Conservation (phyloP, 208 protist species). For the Acanthamoeba castellanii region DNA sequence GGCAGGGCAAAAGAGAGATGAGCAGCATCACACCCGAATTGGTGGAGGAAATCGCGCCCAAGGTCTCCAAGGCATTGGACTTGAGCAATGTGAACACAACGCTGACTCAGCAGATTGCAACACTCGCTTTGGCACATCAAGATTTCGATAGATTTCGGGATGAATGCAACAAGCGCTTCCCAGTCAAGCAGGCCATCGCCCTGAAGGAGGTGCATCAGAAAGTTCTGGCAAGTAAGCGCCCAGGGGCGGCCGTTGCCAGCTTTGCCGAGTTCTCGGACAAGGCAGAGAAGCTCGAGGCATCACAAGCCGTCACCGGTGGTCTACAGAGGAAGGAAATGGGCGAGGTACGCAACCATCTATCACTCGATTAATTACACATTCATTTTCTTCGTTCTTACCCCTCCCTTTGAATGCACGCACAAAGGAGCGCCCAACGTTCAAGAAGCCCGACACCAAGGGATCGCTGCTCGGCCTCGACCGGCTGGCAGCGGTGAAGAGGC, state of each 20-base stretch:
- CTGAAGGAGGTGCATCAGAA: slow-evolving; percentile 52
- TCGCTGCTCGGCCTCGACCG: slow-evolving; percentile 70
- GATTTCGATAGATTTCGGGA: slow-evolving; percentile 61
- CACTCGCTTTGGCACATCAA: slow-evolving; percentile 8
- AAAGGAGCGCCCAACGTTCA: slow-evolving; percentile 33
- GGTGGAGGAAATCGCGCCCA: slow-evolving; percentile 18
- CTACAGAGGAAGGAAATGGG: slow-evolving; percentile 40
- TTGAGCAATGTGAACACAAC: background rate
- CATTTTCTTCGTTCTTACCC: background rate
- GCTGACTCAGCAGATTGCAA: background rate
- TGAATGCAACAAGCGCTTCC: slow-evolving; percentile 42
- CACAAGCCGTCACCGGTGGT: background rate
- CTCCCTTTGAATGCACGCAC: background rate
- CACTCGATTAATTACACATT: background rate
- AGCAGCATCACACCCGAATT: slow-evolving; percentile 27
- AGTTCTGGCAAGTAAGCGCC: background rate
- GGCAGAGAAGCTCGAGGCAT: background rate
- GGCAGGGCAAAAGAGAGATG: background rate
- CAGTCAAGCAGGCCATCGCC: background rate
- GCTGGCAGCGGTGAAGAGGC: slow-evolving; percentile 44
- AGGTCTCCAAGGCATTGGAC: slow-evolving; percentile 19
- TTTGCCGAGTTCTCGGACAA: slow-evolving; percentile 35
- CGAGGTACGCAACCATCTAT: background rate
- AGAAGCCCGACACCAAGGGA: slow-evolving; percentile 25
- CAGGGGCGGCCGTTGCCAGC: background rate